Percentiles rank a stretch among this genome's conserved stretches.
Conservation (phyloP, 257 asterid genomes). For the Dorcoceras hygrometricum region DNA sequence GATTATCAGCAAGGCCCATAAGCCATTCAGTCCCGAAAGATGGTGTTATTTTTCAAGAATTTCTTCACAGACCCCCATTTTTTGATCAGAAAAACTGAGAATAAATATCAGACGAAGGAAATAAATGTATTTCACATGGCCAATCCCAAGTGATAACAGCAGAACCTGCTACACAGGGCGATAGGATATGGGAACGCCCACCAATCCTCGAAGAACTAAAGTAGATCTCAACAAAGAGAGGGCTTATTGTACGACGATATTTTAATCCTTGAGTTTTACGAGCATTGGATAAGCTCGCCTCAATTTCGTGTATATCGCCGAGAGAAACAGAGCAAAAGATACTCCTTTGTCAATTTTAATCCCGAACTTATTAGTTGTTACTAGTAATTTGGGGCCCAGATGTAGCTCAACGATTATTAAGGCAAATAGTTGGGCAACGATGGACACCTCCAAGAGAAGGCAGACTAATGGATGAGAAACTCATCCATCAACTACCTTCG, state of each 20-base stretch:
- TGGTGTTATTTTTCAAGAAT: too few species aligned
- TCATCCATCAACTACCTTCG: conserved; percentile 25
- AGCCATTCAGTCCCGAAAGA: too few species aligned
- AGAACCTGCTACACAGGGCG: too few species aligned
- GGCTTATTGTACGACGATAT: conserved; percentile 35
- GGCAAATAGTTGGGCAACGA: conserved; percentile 37
- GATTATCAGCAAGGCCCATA: too few species aligned
- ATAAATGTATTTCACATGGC: too few species aligned
- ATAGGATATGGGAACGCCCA: too few species aligned
- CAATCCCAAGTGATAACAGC: too few species aligned
- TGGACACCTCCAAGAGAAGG: conserved; percentile 45
- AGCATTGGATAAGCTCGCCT: conserved; percentile 31
- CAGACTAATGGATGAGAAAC: conserved; percentile 33
- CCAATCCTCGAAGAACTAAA: too few species aligned
- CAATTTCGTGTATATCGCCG: conserved; percentile 26
- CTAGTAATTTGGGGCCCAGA: conserved; percentile 34
- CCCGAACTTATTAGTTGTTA: neutral
- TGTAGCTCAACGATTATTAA: conserved; percentile 38
- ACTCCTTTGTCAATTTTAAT: neutral
- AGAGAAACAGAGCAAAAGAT: neutral
- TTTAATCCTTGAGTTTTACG: conserved; percentile 26
- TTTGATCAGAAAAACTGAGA: too few species aligned
- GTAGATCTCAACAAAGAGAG: conserved; percentile 35
- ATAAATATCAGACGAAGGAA: too few species aligned
- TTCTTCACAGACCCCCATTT: too few species aligned